These are phyloP conservation scores for Chalaropsis thielavioides DNA, from an alignment of 2,329 filamentous ascomycete species.

Conservation along the genomic window DNA sequence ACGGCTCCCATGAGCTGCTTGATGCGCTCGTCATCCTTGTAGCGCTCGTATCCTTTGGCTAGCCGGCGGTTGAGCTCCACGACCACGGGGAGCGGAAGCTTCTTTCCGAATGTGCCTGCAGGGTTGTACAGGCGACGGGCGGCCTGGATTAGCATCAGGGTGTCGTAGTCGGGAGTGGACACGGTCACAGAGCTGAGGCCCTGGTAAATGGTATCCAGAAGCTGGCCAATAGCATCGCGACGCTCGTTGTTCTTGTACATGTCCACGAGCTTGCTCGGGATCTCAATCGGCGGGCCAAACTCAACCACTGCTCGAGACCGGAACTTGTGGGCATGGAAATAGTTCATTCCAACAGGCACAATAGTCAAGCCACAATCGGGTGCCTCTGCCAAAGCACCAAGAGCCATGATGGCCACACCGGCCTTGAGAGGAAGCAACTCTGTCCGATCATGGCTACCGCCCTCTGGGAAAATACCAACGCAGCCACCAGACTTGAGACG, in stretches of 20 bases:
- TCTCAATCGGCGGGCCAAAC: slow-evolving; percentile 78
- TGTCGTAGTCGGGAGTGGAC: slow-evolving; percentile 86
- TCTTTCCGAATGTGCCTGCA: slow-evolving; percentile 54
- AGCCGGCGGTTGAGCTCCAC: slow-evolving; percentile 88
- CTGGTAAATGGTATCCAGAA: slow-evolving; percentile 78
- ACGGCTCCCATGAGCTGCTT: slow-evolving; percentile 60
- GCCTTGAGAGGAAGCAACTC: slow-evolving; percentile 87
- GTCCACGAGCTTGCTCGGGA: slow-evolving; percentile 67
- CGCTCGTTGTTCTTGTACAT: slow-evolving; percentile 73
- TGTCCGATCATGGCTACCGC: slow-evolving; percentile 86
- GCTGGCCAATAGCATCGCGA: slow-evolving; percentile 70
- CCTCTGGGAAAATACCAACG: slow-evolving; percentile 93
- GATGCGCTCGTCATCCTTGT: slow-evolving; percentile 81
- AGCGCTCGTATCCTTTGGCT: slow-evolving; percentile 79
- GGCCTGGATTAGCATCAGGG: slow-evolving; percentile 90
- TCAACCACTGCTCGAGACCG: slow-evolving; percentile 90
- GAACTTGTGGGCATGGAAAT: slow-evolving; percentile 98
- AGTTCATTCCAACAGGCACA: slow-evolving; percentile 96
- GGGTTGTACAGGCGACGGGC: slow-evolving; percentile 87
- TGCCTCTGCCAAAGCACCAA: slow-evolving; percentile 73
- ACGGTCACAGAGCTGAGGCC: slow-evolving; percentile 79
- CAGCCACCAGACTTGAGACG: slow-evolving; percentile 71
- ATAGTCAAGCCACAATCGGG: slow-evolving; percentile 85
- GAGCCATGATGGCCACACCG: slow-evolving; percentile 93
- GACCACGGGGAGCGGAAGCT: slow-evolving; percentile 78